phyloP scores from a whole-genome alignment of 2,329 filamentous ascomycete genomes.

The Penicillium sumatraense region DNA sequence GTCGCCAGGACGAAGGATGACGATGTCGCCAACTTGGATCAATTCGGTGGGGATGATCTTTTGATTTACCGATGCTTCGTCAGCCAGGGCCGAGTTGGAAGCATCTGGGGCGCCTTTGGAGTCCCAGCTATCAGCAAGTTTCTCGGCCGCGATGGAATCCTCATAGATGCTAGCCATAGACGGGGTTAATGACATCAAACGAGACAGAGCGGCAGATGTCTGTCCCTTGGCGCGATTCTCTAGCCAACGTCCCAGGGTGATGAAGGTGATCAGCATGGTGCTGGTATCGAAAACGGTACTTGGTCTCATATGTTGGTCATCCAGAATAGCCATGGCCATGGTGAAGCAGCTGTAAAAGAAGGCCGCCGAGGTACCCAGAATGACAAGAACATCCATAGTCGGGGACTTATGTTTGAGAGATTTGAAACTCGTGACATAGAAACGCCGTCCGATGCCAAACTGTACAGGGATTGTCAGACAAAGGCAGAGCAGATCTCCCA shows the following conservation, averaged over 20 bases:
- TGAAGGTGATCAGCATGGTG: conserved; percentile 97
- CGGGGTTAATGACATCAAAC: conserved; percentile 92
- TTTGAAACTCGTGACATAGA: conserved; percentile 92
- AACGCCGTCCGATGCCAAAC: conserved; percentile 93
- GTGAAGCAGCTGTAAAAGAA: conserved; percentile 93
- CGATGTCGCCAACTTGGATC: conserved; percentile 90
- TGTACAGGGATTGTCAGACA: conserved; percentile 88
- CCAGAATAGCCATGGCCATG: conserved; percentile 79
- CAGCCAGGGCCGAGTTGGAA: conserved; percentile 11
- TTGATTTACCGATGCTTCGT: conserved; percentile 25
- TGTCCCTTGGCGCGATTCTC: conserved; percentile 96
- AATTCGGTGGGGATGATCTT: conserved; percentile 90
- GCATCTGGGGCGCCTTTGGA: conserved; percentile 14
- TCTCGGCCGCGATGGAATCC: conserved; percentile 91
- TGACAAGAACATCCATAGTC: conserved; percentile 97
- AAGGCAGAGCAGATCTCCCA: conserved; percentile 86
- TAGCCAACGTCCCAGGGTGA: conserved; percentile 85
- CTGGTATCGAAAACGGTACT: conserved; percentile 95
- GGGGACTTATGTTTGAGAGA: conserved; percentile 87
- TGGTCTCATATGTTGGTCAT: conserved; percentile 77
- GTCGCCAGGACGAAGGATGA: conserved; percentile 90
- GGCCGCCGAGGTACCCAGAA: conserved; percentile 89
- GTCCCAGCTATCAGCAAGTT: conserved; percentile 78
- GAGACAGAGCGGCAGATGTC: conserved; percentile 90
- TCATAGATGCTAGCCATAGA: conserved; percentile 97